Evolutionary conservation across 768 basidiomycete species (phyloP), one percentile per base, ranked within the genome.

Genomic region (Rhodotorula paludigena): DNA sequence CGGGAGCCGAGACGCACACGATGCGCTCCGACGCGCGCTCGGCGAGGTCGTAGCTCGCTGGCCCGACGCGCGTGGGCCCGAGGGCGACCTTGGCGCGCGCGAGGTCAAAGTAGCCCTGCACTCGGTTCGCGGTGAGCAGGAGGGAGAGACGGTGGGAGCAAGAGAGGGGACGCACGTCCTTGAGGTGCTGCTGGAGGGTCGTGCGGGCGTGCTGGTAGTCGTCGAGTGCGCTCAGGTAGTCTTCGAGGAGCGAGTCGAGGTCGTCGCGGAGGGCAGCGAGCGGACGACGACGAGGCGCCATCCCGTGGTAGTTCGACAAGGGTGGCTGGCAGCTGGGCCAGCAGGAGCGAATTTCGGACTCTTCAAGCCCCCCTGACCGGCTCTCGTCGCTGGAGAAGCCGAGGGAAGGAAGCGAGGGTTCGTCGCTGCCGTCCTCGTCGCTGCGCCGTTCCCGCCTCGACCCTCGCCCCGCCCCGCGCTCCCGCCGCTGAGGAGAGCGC

Each of bases 11-110:
- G 25, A 38, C 61, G 61, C 21, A 62, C 61, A 54, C 61, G 42
- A 35, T 28, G 14, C 12, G 16, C n/a, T 30, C 5, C 0, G 67
- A 38, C 9, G 38, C 12, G 8, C 45, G 28, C 39, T 49, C 57
- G 0, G 44, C 20, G 5, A 63, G 30, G 41, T 68, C 62, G 52
- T 59, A 68, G n/a, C 38, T 49, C 2, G 12, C 4, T 21, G 49
- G 35, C 0, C 44, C 32, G 11, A 68, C 23, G 4, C 62, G 18
- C 5, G 30, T 12, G 0, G 67, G 67, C 2, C 62, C 62, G 23
- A 68, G 38, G 0, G 67, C 67, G 30, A 68, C 30, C 30, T 68
- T 68, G 7, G 67, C 51, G 8, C 36, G 42, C 2, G 67, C 67
- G 32, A 68, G 57, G 47, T 63, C 38, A 23, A 68, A 38, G 28